Evolutionary conservation across 768 basidiomycete genomes (phyloP).

Genomic region (Calocera viscosa): DNA sequence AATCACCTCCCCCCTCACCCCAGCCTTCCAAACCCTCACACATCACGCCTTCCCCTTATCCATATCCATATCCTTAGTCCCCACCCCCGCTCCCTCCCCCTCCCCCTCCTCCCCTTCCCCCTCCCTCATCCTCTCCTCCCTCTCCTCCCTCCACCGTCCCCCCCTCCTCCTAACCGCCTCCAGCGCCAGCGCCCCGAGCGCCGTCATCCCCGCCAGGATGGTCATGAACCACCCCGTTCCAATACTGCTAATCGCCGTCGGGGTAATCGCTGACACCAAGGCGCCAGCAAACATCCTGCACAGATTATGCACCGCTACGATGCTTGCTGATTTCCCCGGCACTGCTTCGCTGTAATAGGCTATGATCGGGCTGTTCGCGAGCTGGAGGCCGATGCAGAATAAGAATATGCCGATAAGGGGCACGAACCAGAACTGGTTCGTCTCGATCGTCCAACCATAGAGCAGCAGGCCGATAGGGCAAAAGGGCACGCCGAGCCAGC

Average conservation of each 20-base stretch:
- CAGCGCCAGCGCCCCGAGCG: neutral
- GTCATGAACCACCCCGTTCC: slow-evolving; percentile 15
- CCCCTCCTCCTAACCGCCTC: slow-evolving; percentile 5
- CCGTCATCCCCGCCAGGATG: slow-evolving; percentile 9
- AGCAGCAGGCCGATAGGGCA: slow-evolving; percentile 13
- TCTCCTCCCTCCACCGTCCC: neutral
- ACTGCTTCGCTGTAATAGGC: slow-evolving; percentile 14
- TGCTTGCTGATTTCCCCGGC: slow-evolving; percentile 12
- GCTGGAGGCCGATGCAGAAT: slow-evolving; percentile 15
- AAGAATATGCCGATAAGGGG: slow-evolving; percentile 14
- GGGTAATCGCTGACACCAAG: slow-evolving; percentile 11
- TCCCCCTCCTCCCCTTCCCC: neutral
- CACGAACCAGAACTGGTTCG: slow-evolving; percentile 9
- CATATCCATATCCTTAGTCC: neutral
- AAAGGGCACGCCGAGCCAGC: slow-evolving; percentile 15
- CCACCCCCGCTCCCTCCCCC: neutral
- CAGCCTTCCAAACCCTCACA: no score
- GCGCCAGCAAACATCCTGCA: slow-evolving; percentile 13
- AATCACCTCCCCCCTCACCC: no score
- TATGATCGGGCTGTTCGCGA: slow-evolving; percentile 14
- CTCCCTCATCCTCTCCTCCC: neutral
- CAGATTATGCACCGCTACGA: slow-evolving; percentile 15
- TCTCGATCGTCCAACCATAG: slow-evolving; percentile 13
- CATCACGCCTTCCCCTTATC: neutral
- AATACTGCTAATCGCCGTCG: slow-evolving; percentile 10